phyloP scores from a whole-genome alignment of 306 rosid genomes.

The Inga oerstediana region DNA sequence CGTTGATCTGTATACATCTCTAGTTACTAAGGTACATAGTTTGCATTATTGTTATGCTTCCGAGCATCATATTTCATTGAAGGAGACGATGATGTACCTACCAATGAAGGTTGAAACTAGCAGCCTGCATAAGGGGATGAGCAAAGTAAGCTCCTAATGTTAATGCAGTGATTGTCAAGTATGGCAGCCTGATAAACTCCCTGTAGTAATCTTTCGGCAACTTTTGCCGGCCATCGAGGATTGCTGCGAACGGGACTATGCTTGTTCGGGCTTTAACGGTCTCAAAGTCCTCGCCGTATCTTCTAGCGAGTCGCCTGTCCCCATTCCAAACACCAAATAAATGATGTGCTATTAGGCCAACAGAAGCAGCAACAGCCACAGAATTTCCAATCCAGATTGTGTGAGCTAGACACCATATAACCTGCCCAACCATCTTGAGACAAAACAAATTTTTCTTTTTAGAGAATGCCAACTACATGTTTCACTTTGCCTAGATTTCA shows the following conservation, averaged over 20 bases:
- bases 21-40: not conserved
- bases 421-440: conserved; percentile 88
- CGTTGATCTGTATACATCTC: conserved; percentile 10
- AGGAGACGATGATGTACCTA: conserved; percentile 33
- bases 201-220: conserved; percentile 82
- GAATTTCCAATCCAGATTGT: conserved; percentile 93
- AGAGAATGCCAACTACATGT: not conserved
- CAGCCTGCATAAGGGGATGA: conserved; percentile 89
- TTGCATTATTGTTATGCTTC: not conserved
- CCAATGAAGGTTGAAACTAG: conserved; percentile 89
- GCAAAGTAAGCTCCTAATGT: conserved; percentile 89
- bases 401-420: conserved; percentile 94
- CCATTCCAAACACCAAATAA: conserved; percentile 97
- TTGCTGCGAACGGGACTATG: conserved; percentile 85
- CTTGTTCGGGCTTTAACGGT: conserved; percentile 72
- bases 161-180: conserved; percentile 68
- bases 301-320: conserved; percentile 66
- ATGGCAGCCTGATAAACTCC: conserved; percentile 86
- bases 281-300: conserved; percentile 72
- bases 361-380: conserved; percentile 79
- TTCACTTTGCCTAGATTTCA: not conserved
- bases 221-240: conserved; percentile 84
- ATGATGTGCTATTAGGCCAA: conserved; percentile 89
- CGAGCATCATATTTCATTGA: not conserved
- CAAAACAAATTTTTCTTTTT: conserved; percentile 29